These are phyloP conservation scores for Immersiella caudata DNA, from an alignment of 495 filamentous ascomycete species.

Conservation along the genomic window DNA sequence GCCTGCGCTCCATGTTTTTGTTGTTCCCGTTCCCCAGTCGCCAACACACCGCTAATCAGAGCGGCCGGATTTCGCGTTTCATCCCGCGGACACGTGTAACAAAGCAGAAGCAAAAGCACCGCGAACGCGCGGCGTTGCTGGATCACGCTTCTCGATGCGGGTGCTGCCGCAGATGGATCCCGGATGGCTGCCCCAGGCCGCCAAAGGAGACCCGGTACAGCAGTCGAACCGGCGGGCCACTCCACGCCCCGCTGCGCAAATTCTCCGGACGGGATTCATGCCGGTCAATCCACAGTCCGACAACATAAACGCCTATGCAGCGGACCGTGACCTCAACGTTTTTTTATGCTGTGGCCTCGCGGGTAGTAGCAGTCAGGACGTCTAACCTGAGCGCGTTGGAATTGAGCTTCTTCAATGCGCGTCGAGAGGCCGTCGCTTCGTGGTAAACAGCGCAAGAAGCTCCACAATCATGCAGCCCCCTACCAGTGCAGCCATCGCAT, in stretches of 20 bases:
- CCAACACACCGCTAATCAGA: background rate
- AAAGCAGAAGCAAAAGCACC: background rate
- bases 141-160: background rate
- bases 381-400: background rate
- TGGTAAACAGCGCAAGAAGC: background rate
- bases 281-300: background rate
- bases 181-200: background rate
- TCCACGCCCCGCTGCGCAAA: background rate
- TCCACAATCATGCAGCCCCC: conserved; percentile 15
- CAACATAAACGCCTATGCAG: conserved; percentile 1
- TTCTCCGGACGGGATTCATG: background rate
- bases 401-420: background rate
- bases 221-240: background rate
- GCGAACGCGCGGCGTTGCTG: background rate
- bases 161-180: background rate
- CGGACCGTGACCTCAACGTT: background rate
- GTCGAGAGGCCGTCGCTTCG: background rate
- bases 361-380: background rate
- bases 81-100: background rate
- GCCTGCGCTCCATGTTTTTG: background rate
- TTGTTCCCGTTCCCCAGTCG: background rate
- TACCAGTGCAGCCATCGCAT: conserved; percentile 20
- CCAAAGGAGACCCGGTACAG: background rate
- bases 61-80: background rate
- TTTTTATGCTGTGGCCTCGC: background rate